Base-by-base conservation (phyloP, 805 yeast species). In the Candida adriatica region DNA sequence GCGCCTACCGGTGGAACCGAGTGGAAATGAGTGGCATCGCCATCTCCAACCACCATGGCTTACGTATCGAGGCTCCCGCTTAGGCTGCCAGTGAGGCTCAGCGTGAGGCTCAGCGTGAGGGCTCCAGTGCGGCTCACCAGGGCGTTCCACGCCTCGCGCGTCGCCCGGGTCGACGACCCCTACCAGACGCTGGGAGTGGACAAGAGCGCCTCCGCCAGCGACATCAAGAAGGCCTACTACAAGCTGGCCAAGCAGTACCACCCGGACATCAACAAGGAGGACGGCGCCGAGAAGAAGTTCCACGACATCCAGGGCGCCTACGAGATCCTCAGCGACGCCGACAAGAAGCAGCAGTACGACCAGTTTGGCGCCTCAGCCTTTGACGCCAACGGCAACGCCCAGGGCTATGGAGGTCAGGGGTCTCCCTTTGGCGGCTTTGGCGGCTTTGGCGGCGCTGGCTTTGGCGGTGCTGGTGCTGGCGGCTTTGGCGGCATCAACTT, bases 201-300 rank as follows among this genome's bases (percentile, higher is more conserved):
- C 17, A 73, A 71, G 39, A 55, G 53, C 31, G 92, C 98, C 0
- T 68, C 79, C 10, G 62, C 79, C 6, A 70, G 84, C n/a, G 94
- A 87, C 14, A 92, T 92, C 60, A 92, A 92, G 59, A 88, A 88
- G 58, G 90, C 95, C 3, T 92, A 92, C 62, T 87, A 87, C 56
- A 80, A 86, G 51, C 64, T 92, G 42, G 98, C 96, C 11, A 92
- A 92, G 58, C 73, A 90, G 56, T 87, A 66, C 58, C 99, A 92
- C 58, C 99, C 99, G 0, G 99, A 92, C 62, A 84, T 92, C 27
- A 92, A 90, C 58, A 92, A 90, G 58, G 96, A 84, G 42, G 72
- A 74, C 16, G 90, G 73, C 13, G 92, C 97, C 0, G 95, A 90
- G 48, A 74, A 75, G 51, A 77, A 77, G 56, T 92, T 92, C 62